These are phyloP conservation scores for Pseudopithomyces maydicus DNA, from an alignment of 2,329 filamentous ascomycete genomes.

Conservation along the genomic window DNA sequence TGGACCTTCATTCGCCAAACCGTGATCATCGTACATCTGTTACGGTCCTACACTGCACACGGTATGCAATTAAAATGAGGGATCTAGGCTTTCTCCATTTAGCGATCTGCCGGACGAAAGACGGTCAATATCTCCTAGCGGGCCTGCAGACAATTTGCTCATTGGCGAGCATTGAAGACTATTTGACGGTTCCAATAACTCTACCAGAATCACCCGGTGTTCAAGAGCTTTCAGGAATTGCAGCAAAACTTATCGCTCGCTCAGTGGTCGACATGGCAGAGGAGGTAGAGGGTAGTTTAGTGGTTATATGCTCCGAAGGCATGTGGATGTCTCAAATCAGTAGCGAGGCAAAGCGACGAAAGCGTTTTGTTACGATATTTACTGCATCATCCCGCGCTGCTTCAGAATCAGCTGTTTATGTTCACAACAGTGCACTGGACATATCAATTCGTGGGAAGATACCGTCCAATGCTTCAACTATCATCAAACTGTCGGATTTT, in stretches of 20 bases:
- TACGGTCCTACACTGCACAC: background rate
- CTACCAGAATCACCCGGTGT: background rate
- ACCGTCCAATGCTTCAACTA: background rate
- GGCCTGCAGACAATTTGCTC: background rate
- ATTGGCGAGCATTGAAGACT: background rate
- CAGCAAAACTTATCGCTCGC: slow-evolving; percentile 10
- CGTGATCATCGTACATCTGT: slow-evolving; percentile 26
- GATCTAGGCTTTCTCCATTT: background rate
- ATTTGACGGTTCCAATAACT: background rate
- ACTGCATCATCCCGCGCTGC: slow-evolving; percentile 7
- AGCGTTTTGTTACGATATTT: slow-evolving; percentile 8
- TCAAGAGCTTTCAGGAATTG: background rate
- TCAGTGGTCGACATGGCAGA: background rate
- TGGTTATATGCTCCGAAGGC: slow-evolving; percentile 10
- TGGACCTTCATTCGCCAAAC: slow-evolving; percentile 32
- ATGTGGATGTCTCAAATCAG: slow-evolving; percentile 11
- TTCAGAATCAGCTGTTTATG: background rate
- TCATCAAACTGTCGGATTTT: slow-evolving; percentile 13
- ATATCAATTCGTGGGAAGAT: slow-evolving; percentile 5
- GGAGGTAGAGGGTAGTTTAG: background rate
- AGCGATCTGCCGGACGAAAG: background rate
- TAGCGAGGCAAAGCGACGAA: background rate
- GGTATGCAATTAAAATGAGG: slow-evolving; percentile 1
- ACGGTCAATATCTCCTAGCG: background rate
- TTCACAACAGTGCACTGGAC: slow-evolving; percentile 10